Percentiles rank a stretch among this genome's conserved stretches.
These are phyloP conservation scores for Globisporangium polare DNA, from an alignment of 352 stramenopile species.

Conservation along the genomic window DNA sequence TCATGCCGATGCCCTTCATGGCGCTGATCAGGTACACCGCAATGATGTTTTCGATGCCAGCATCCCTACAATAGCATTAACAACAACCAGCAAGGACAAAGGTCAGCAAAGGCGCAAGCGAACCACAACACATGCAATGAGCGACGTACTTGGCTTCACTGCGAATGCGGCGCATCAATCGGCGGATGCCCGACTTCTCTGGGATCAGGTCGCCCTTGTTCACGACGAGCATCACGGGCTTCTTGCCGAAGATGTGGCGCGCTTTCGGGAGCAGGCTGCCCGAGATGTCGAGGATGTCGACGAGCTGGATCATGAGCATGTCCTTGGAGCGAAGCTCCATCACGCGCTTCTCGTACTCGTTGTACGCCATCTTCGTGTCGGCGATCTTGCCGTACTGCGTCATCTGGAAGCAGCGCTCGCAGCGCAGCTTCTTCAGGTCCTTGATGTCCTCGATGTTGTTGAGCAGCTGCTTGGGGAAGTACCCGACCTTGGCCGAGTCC, in stretches of 20 bases:
- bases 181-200: slow-evolving; percentile 71
- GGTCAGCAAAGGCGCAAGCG: background rate
- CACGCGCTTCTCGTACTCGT: slow-evolving; percentile 88
- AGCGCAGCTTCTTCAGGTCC: slow-evolving; percentile 76
- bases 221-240: slow-evolving; percentile 86
- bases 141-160: slow-evolving; percentile 58
- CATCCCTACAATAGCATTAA: slow-evolving; percentile 24
- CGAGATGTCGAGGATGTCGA: slow-evolving; percentile 91
- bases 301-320: slow-evolving; percentile 89
- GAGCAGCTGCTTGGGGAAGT: slow-evolving; percentile 63
- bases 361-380: slow-evolving; percentile 77
- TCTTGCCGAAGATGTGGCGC: slow-evolving; percentile 85
- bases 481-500: slow-evolving; percentile 58
- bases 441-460: slow-evolving; percentile 56
- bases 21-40: slow-evolving; percentile 79
- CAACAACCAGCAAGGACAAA: background rate
- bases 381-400: slow-evolving; percentile 85
- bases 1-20: slow-evolving; percentile 85
- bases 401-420: slow-evolving; percentile 87
- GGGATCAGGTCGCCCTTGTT: slow-evolving; percentile 91
- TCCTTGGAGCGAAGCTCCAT: slow-evolving; percentile 81
- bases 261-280: slow-evolving; percentile 85
- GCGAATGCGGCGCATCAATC: slow-evolving; percentile 80
- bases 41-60: slow-evolving; percentile 76
- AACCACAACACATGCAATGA: background rate